phyloP scores from a whole-genome alignment of 108 stramenopile species.

The Fistulifera solaris region DNA sequence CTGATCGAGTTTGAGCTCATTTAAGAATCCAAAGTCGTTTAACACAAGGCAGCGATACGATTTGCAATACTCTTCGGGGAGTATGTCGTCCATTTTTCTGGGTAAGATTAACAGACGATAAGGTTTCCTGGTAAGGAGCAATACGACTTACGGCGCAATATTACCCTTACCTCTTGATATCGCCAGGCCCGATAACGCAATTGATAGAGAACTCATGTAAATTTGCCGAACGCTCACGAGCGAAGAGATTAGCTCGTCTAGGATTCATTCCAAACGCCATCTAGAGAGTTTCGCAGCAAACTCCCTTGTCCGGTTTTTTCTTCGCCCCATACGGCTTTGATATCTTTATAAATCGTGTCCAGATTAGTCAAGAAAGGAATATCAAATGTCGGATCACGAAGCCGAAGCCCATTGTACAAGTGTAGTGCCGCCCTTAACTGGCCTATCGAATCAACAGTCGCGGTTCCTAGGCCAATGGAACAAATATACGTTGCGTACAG shows the following conservation, averaged over 20 bases:
- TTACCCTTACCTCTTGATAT: background rate
- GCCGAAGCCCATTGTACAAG: slow-evolving; percentile 1
- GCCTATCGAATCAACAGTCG: background rate
- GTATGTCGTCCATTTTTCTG: slow-evolving; percentile 1
- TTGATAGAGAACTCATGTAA: too few species aligned
- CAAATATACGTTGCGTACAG: slow-evolving; percentile 5
- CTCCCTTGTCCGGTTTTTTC: background rate
- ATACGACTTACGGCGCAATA: background rate
- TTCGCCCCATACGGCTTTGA: background rate
- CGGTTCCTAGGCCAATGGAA: slow-evolving; percentile 1
- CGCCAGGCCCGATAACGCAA: too few species aligned
- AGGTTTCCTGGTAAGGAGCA: too few species aligned
- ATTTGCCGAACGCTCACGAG: too few species aligned
- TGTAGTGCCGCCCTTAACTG: background rate
- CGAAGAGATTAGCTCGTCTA: background rate
- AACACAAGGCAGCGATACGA: background rate
- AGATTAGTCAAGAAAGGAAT: background rate
- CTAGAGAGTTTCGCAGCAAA: background rate
- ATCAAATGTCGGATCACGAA: background rate
- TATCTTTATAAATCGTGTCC: background rate
- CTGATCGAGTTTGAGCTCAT: too few species aligned
- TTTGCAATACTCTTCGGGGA: background rate
- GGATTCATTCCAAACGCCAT: slow-evolving; percentile 1
- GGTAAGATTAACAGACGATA: background rate
- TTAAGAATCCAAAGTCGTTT: background rate